Conservation (phyloP, 805 yeast species). For the Teunomyces cretensis region DNA sequence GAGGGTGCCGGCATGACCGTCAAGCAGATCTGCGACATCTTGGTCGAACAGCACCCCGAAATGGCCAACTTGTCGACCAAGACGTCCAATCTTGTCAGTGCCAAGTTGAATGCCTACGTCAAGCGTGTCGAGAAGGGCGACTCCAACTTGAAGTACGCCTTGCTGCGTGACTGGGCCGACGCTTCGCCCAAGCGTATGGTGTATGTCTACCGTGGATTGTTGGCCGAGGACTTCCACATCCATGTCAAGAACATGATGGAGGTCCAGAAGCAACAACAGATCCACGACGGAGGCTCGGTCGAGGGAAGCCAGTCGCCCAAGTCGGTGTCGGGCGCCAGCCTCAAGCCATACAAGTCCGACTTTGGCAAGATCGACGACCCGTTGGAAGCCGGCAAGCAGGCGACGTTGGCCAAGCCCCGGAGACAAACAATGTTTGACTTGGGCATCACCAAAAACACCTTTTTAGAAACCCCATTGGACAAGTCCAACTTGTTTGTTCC, state of each 20-base stretch:
- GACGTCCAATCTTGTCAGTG: conserved; percentile 77
- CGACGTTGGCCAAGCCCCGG: conserved; percentile 39
- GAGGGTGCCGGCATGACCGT: conserved; percentile 84
- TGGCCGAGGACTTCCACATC: conserved; percentile 71
- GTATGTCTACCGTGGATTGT: conserved; percentile 76
- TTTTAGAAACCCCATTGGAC: conserved; percentile 41
- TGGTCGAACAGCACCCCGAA: conserved; percentile 74
- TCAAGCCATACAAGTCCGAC: conserved; percentile 6
- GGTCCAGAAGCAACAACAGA: conserved; percentile 35
- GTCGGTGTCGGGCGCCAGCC: conserved; percentile 8
- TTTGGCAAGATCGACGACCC: conserved; percentile 20
- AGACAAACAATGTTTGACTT: conserved; percentile 55
- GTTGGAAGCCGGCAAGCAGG: conserved; percentile 36
- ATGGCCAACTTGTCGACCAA: conserved; percentile 80
- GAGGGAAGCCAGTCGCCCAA: conserved; percentile 10
- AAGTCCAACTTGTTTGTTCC: conserved; percentile 57
- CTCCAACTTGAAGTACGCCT: conserved; percentile 64
- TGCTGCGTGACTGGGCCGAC: conserved; percentile 88
- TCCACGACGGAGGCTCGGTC: neutral
- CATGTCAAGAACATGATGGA: conserved; percentile 69
- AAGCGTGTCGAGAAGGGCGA: conserved; percentile 86
- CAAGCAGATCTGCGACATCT: conserved; percentile 77
- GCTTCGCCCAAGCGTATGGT: conserved; percentile 89
- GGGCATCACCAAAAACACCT: conserved; percentile 44
- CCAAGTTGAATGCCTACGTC: conserved; percentile 81